Base-by-base conservation (phyloP, 1,284 basidiomycete genomes). In the Cutaneotrichosporon sp. region DNA sequence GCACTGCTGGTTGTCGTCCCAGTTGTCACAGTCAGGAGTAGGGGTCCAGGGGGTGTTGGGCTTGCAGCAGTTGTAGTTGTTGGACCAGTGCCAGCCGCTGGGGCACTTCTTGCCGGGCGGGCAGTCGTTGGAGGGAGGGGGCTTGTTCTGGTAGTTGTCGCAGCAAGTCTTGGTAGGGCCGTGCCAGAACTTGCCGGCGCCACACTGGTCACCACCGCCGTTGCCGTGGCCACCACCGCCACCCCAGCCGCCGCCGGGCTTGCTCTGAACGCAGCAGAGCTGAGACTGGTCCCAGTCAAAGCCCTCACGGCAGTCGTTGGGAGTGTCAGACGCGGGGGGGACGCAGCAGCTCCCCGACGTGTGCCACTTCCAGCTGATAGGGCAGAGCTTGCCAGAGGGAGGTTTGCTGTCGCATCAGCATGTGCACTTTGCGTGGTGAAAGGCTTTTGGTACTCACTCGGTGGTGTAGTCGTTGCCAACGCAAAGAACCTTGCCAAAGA, bases 71-170 rank as follows among this genome's bases (percentile, higher is more conserved):
- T 39, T 23, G 7, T 5, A 30, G 10, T 10, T 10, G 21, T 33
- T 62, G 67, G 66, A 56, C 72, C 72, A 74, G 62, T 66, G 70
- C 72, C 72, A 74, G 33, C 57, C 67, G 13, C 49, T 54, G 15
- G 72, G 72, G 59, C 72, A 74, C n/a, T 44, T 47, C 45, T 59
- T 58, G 46, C 63, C 66, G 1, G 46, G 49, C 12, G 71, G 70
- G 49, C 68, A 70, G 20, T 56, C 44, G 26, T 62, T 63, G n/a
- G 51, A 48, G 15, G 64, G 56, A 15, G 68, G 61, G 43, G 54
- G 56, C 14, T 23, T 33, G 33, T 50, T 13, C 60, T 58, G 65
- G 8, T 49, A 46, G 50, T 67, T 54, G 37, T 67, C 62, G 46
- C 68, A 67, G 56, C 68, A 71, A 8, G 49, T 37, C 26, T 49